Percentiles rank a stretch among this genome's conserved stretches.
Conservation (phyloP, 345 rosid species). For the Arabidopsis arenosa region DNA sequence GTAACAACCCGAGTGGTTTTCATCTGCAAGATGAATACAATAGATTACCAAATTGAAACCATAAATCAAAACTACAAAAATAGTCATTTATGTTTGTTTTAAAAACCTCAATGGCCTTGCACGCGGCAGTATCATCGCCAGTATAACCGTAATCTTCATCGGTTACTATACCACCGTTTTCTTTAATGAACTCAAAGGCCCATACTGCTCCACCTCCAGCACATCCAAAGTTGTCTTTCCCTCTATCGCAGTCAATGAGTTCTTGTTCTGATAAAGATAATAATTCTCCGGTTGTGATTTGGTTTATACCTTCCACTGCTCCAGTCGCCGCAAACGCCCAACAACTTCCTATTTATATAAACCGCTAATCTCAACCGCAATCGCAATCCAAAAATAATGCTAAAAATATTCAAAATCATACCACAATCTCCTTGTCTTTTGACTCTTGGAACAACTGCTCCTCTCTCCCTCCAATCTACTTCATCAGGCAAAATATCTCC, state of each 20-base stretch:
- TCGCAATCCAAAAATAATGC: not conserved
- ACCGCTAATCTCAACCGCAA: not conserved
- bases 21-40: conserved; percentile 44
- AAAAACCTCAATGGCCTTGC: conserved; percentile 60
- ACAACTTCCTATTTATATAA: conserved; percentile 54
- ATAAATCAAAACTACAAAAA: not conserved
- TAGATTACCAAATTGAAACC: not conserved
- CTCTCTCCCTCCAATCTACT: conserved; percentile 58
- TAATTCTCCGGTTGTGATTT: conserved; percentile 62
- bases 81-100: not conserved
- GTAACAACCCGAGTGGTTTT: conserved; percentile 61
- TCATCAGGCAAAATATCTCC: conserved; percentile 46
- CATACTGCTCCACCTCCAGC: conserved; percentile 61
- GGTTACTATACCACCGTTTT: conserved; percentile 59
- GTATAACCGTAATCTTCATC: conserved; percentile 63
- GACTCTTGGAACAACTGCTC: conserved; percentile 43
- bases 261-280: conserved; percentile 69
- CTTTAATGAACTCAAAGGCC: conserved; percentile 62
- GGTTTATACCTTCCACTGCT: conserved; percentile 72
- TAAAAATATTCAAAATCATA: not conserved
- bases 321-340: conserved; percentile 75
- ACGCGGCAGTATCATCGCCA: conserved; percentile 44
- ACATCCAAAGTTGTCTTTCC: conserved; percentile 60
- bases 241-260: conserved; percentile 65
- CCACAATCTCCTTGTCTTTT: conserved; percentile 1